Evolutionary conservation across 208 protist species (phyloP), one percentile per base, ranked within the genome.

Genomic region (Balamuthia mandrillaris): DNA sequence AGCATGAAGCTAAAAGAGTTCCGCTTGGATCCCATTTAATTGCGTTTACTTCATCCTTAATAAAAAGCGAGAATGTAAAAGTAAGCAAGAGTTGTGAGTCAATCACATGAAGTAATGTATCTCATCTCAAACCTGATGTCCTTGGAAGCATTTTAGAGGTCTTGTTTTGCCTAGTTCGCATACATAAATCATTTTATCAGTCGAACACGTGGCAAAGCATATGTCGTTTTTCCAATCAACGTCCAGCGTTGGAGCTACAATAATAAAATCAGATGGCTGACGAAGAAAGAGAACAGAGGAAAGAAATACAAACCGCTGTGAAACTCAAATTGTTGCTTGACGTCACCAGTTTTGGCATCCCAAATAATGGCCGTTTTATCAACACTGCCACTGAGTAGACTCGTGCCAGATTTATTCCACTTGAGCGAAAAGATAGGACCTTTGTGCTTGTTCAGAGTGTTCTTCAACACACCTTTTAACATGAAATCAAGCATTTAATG

Each of bases 351-450:
- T 6, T 81, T 66, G 7, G 86, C 63, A 72, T 96, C 88, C 94
- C 94, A 96, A 14, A 96, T 88, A 31, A 95, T 91, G 4, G 93
- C 90, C 18, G 93, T 93, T 61, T 93, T 92, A 77, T 97, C 95
- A 16, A 94, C 91, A 24, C 81, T 89, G 16, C 92, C 94, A 42
- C 79, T 93, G 0, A 96, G 88, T 4, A 97, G 75, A 31, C 88
- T 90, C 41, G 91, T 56, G 12, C 94, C 94, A 2, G 79, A 86
- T 42, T 89, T 90, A 60, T 95, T 96, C 93, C 94, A 97, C 75
- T 96, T 95, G 14, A 96, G 79, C 31, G 92, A 91, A 56, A 96
- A 96, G 35, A 97, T 94, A 10, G 94, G 92, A 3, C 87, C 90
- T 65, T 85, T 87, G 86, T 96, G 94, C 42, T 39, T 3, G 70